A percentile compares a stretch with the other conserved stretches of the same genome.
Evolutionary conservation across 2,329 filamentous ascomycete genomes (phyloP).

Genomic region (Coniochaeta sp.): DNA sequence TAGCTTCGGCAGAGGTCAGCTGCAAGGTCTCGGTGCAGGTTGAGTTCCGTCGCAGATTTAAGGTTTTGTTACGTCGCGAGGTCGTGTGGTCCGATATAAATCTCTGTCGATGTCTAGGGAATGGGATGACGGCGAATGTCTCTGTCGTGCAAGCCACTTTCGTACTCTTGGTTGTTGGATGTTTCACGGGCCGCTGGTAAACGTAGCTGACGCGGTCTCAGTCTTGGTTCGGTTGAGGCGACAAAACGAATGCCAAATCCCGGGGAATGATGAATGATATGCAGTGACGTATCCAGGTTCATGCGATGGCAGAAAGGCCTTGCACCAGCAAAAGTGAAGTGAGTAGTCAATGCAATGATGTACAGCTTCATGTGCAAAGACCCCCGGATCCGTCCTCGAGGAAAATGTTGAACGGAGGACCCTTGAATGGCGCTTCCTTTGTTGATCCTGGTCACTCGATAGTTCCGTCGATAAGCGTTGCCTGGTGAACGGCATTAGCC

Average conservation of each 20-base stretch:
- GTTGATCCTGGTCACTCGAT: background rate
- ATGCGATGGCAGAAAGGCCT: background rate
- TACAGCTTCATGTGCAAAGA: background rate
- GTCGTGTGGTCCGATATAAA: background rate
- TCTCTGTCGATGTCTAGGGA: background rate
- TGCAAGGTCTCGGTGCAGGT: background rate
- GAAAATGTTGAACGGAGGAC: background rate
- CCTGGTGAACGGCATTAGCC: background rate
- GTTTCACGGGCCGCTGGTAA: background rate
- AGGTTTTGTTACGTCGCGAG: background rate
- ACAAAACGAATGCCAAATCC: background rate
- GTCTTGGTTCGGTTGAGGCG: constrained; percentile 1
- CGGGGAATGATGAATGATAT: background rate
- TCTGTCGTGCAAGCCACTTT: background rate
- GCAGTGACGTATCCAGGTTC: background rate
- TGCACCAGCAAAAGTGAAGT: background rate
- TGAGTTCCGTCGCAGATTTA: background rate
- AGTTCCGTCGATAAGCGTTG: background rate
- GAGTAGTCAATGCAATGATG: background rate
- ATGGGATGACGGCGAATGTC: background rate
- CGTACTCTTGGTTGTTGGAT: background rate
- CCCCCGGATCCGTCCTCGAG: background rate
- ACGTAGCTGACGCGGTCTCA: constrained; percentile 1
- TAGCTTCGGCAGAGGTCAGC: background rate
- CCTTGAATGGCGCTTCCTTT: background rate